Evolutionary conservation across 305 asterid genomes (phyloP).

Genomic region (Andrographis paniculata): DNA sequence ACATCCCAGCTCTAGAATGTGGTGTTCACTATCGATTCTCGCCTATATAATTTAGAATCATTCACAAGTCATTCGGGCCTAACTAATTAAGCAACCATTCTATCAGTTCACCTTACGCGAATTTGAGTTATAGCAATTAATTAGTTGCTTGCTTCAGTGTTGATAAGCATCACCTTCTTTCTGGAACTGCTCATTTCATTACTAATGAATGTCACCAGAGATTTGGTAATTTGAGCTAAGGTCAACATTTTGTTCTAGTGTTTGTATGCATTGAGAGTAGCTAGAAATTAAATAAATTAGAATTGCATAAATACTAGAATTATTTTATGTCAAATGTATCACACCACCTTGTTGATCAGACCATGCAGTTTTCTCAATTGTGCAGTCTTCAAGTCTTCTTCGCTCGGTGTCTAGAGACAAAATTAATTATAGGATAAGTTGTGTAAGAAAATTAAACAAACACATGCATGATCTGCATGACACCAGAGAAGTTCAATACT

Average conservation of each 20-base stretch:
- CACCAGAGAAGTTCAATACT: neutral
- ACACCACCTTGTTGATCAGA: constrained; percentile 59
- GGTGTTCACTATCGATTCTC: constrained; percentile 49
- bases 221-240: too few species aligned
- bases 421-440: neutral
- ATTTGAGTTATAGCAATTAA: too few species aligned
- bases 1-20: constrained; percentile 73
- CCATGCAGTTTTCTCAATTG: constrained; percentile 57
- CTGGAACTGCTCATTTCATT: too few species aligned
- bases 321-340: neutral
- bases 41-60: constrained; percentile 32
- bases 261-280: neutral
- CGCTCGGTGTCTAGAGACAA: constrained; percentile 30
- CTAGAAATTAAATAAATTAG: neutral
- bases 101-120: too few species aligned
- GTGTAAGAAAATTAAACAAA: neutral
- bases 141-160: too few species aligned
- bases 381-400: constrained; percentile 69
- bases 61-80: neutral
- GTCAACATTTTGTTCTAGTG: too few species aligned
- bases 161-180: too few species aligned
- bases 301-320: neutral
- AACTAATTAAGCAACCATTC: too few species aligned
- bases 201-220: too few species aligned
- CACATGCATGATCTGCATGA: neutral